Conservation (phyloP, 1,139 yeast species). For the Geotrichum histeridarum region DNA sequence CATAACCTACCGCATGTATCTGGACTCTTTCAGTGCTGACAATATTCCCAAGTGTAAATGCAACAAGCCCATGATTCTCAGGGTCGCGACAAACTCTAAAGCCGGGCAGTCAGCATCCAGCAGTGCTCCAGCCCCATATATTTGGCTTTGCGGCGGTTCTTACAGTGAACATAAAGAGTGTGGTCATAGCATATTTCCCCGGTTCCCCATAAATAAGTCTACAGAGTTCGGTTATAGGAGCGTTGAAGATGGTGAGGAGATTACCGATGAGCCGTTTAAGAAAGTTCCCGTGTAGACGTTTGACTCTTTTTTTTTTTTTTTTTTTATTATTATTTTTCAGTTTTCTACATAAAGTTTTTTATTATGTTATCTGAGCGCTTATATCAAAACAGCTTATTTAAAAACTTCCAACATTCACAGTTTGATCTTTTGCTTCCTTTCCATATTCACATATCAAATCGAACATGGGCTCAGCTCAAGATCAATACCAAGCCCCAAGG, state of each 20-base stretch:
- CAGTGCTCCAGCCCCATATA: constrained; percentile 38
- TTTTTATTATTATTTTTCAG: neutral
- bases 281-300: neutral
- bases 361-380: neutral
- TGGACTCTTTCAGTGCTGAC: constrained; percentile 35
- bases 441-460: neutral
- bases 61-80: constrained; percentile 42
- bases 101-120: constrained; percentile 21
- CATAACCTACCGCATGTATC: constrained; percentile 57
- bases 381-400: neutral
- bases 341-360: neutral
- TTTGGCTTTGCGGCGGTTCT: constrained; percentile 44
- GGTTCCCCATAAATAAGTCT: constrained; percentile 6
- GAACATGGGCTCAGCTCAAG: neutral
- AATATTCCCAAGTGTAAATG: constrained; percentile 52
- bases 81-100: constrained; percentile 37
- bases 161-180: constrained; percentile 4
- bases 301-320: neutral
- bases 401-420: no score
- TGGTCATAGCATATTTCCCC: constrained; percentile 7
- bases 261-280: neutral
- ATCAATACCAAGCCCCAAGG: neutral
- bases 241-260: neutral
- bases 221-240: neutral
- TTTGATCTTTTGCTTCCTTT: no score